Conservation (phyloP, 106 monocot genomes). For the Alisma plantagoaquatica region DNA sequence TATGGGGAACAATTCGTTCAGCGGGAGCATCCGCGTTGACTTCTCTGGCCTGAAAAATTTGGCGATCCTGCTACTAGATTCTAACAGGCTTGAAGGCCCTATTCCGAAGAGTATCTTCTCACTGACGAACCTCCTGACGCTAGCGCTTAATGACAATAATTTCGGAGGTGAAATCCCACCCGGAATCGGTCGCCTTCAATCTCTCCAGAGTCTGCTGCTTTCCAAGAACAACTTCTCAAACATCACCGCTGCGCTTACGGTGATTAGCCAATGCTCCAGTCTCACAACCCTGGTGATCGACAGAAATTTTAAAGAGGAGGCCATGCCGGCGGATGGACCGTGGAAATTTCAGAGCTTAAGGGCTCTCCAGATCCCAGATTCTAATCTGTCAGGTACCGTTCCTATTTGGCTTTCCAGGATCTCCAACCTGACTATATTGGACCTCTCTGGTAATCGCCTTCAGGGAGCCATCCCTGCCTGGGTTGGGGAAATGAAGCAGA, state of each 20-base stretch:
- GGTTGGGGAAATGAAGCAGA: slow-evolving; percentile 41
- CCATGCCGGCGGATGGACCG: slow-evolving; percentile 14
- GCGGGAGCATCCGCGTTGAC: slow-evolving; percentile 33
- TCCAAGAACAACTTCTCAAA: slow-evolving; percentile 62
- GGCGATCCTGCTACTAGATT: slow-evolving; percentile 40
- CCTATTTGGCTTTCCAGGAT: slow-evolving; percentile 39
- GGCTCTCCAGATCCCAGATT: slow-evolving; percentile 46
- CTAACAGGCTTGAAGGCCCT: slow-evolving; percentile 36
- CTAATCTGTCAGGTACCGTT: slow-evolving; percentile 38
- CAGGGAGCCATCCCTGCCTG: slow-evolving; percentile 38
- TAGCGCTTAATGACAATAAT: slow-evolving; percentile 50
- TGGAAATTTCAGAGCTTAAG: slow-evolving; percentile 28
- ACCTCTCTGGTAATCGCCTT: slow-evolving; percentile 65
- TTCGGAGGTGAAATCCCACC: slow-evolving; percentile 40
- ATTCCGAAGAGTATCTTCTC: slow-evolving; percentile 35
- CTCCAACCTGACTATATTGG: slow-evolving; percentile 43
- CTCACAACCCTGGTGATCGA: slow-evolving; percentile 57
- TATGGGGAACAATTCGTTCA: slow-evolving; percentile 53
- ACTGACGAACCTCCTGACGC: slow-evolving; percentile 29
- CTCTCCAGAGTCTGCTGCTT: slow-evolving; percentile 45
- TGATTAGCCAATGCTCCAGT: slow-evolving; percentile 36
- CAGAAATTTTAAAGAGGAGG: slow-evolving; percentile 53
- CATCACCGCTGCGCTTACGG: slow-evolving; percentile 25
- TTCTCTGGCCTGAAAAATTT: slow-evolving; percentile 40
- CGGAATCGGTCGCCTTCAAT: slow-evolving; percentile 28